Conservation (phyloP, 176 grass and related monocot species). For the Triticum urartu region DNA sequence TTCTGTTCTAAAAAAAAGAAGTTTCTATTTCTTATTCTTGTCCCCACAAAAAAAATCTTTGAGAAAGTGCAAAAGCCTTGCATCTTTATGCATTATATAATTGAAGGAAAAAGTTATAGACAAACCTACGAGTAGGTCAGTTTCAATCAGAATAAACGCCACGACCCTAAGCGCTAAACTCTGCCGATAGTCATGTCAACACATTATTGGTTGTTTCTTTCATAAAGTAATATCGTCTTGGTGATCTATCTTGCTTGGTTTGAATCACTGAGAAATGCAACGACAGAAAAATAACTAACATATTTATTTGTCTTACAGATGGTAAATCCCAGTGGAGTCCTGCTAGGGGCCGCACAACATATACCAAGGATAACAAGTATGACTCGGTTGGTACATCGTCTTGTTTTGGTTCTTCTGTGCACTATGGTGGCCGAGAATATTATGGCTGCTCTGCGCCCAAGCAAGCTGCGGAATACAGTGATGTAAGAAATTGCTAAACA, state of each 20-base stretch:
- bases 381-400: constrained; percentile 51
- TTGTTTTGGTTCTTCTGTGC: constrained; percentile 77
- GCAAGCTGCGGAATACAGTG: constrained; percentile 32
- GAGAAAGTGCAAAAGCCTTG: background rate
- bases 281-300: background rate
- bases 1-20: background rate
- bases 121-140: too few relatives aligned
- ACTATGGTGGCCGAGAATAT: constrained; percentile 93
- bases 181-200: background rate
- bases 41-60: background rate
- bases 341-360: constrained; percentile 32
- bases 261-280: background rate
- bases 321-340: constrained; percentile 55
- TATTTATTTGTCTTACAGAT: constrained; percentile 38
- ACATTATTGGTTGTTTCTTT: background rate
- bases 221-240: background rate
- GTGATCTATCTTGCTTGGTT: constrained; percentile 17
- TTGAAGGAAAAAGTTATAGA: background rate
- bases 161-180: background rate
- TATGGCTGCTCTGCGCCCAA: constrained; percentile 56
- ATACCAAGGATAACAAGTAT: constrained; percentile 52
- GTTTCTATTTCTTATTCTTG: background rate
- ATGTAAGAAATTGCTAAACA: constrained; percentile 28
- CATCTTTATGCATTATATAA: background rate
- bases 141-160: background rate